phyloP scores from a whole-genome alignment of 2,329 filamentous ascomycete species.

The Sclerotinia subarctica region DNA sequence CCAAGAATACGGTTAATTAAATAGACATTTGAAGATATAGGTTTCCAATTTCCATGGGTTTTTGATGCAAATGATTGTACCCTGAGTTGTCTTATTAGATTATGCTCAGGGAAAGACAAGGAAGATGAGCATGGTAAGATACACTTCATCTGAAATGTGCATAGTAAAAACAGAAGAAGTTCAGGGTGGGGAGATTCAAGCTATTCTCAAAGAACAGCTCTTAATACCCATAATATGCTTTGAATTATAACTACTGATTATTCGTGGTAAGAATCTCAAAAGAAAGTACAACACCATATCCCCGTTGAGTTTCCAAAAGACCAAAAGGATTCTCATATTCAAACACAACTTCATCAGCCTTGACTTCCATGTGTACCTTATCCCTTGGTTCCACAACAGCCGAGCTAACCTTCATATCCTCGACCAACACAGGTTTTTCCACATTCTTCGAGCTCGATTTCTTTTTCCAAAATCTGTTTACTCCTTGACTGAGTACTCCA shows the following conservation, averaged over 20 bases:
- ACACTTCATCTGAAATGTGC: no score
- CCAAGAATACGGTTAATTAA: no score
- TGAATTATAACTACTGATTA: neutral
- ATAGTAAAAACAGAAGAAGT: neutral
- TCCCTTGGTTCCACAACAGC: constrained; percentile 19
- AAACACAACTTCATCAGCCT: constrained; percentile 49
- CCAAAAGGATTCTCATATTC: constrained; percentile 69
- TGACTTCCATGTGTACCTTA: constrained; percentile 31
- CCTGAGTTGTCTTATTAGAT: no score
- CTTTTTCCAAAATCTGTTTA: constrained; percentile 26
- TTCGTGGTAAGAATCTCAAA: constrained; percentile 21
- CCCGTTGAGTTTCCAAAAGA: constrained; percentile 44
- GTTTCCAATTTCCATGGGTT: no score
- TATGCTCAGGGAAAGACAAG: no score
- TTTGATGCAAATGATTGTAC: no score
- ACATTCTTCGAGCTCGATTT: constrained; percentile 24
- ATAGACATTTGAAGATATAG: no score
- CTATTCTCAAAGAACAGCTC: neutral
- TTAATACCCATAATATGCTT: neutral
- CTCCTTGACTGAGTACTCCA: neutral
- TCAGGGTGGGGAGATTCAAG: neutral
- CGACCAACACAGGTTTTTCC: constrained; percentile 1
- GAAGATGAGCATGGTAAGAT: no score
- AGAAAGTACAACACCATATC: constrained; percentile 34
- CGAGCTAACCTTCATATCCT: constrained; percentile 7